Evolutionary conservation across 2,329 filamentous ascomycete species (phyloP), one percentile per base, ranked within the genome.

Genomic region (Xylogone sp.): DNA sequence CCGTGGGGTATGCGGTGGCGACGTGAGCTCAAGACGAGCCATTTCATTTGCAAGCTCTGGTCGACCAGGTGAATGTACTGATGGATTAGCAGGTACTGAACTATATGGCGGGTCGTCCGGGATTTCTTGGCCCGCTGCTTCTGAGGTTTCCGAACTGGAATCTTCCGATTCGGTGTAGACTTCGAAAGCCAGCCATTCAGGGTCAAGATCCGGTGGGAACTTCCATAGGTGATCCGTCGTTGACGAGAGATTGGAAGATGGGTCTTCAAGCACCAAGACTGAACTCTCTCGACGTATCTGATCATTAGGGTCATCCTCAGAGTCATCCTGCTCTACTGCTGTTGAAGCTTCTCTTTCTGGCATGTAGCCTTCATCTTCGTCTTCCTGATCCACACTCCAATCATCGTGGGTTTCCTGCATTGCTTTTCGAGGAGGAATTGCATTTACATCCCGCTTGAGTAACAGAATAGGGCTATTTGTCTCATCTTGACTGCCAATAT

Each of bases 141-240:
- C 64, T 39, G 5, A 6, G 5, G 34, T 39, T 39, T 84, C 81
- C 0, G 77, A 77, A 42, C 79, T 76, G 2, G 60, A 10, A 71
- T 77, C 12, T 13, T 78, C 72, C 22, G 76, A 73, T 67, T 88
- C 86, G 9, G 76, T 78, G 64, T 84, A 88, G 8, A 90, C 83
- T 67, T 88, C 86, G 45, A 90, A 81, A 0, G 86, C 86, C 56
- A 89, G 78, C 86, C 86, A 90, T 68, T 89, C 86, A 2, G 83
- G 80, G 58, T 90, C 86, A 0, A 89, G 74, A 46, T 85, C 80
- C 3, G 77, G 74, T n/a, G 86, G 84, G 2, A 88, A 72, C 19
- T 76, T 73, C 82, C 63, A 67, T n/a, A 49, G 42, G 18, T 45
- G 22, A n/a, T 58, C 46, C 3, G 56, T 39, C 2, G 48, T 42